Conservation (phyloP, 805 yeast genomes). For the Debaryomyces tyrocola region DNA sequence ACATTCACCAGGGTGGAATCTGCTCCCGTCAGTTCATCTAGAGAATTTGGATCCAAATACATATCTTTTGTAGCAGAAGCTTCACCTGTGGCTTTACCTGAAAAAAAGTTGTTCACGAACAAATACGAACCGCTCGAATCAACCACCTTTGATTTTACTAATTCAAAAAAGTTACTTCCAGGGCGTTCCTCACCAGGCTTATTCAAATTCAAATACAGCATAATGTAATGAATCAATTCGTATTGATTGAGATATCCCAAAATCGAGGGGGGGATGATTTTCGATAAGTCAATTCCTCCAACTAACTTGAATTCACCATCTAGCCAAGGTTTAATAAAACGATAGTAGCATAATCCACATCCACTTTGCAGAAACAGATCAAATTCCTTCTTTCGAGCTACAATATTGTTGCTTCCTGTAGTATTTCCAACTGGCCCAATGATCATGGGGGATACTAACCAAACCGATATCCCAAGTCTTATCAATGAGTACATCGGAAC, state of each 20-base stretch:
- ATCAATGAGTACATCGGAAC: slow-evolving; percentile 58
- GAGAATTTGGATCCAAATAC: neutral
- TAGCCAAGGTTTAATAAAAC: slow-evolving; percentile 27
- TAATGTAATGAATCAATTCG: neutral
- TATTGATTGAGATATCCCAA: neutral
- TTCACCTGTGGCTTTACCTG: neutral
- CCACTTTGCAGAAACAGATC: slow-evolving; percentile 26
- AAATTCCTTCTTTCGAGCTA: slow-evolving; percentile 24
- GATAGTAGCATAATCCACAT: slow-evolving; percentile 31
- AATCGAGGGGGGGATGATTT: neutral
- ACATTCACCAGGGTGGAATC: slow-evolving; percentile 3
- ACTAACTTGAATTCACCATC: slow-evolving; percentile 18
- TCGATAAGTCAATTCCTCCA: neutral
- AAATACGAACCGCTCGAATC: neutral
- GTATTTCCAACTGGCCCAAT: slow-evolving; percentile 6
- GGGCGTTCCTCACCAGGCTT: neutral
- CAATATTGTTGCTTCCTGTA: neutral
- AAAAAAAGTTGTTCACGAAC: neutral
- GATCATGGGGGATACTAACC: slow-evolving; percentile 58
- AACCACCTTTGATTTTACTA: neutral
- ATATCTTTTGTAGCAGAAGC: neutral
- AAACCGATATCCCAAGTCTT: slow-evolving; percentile 49
- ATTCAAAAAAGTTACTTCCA: neutral
- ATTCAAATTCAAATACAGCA: neutral
- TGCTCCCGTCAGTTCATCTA: slow-evolving; percentile 2